Evolutionary conservation across 139 green algal genomes (phyloP).

Genomic region (Penium margaritaceum): DNA sequence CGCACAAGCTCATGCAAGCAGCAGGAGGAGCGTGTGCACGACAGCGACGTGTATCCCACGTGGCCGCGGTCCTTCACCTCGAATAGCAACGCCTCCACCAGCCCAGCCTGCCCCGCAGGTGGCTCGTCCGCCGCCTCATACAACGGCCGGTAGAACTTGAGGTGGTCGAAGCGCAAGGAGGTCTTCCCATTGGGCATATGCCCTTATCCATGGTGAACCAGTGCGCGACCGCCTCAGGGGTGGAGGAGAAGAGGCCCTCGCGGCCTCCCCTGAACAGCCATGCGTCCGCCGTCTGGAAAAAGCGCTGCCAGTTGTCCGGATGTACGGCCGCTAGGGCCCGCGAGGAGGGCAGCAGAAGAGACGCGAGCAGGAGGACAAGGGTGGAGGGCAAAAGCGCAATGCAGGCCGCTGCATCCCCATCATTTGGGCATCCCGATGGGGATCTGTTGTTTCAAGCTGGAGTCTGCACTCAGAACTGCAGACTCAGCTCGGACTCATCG

Average conservation of each 20-base stretch:
- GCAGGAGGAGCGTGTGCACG: conserved; percentile 49
- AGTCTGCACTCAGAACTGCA: too few relatives aligned
- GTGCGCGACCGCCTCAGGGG: conserved; percentile 40
- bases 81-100: conserved; percentile 60
- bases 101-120: conserved; percentile 46
- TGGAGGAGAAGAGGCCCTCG: conserved; percentile 52
- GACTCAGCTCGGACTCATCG: too few relatives aligned
- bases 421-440: too few relatives aligned
- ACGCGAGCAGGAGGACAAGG: too few relatives aligned
- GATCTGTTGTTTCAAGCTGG: too few relatives aligned
- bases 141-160: conserved; percentile 49
- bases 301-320: conserved; percentile 48
- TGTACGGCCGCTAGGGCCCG: conserved; percentile 51
- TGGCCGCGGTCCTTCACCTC: conserved; percentile 54
- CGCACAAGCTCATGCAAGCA: conserved; percentile 54
- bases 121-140: conserved; percentile 43
- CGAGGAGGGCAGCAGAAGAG: too few relatives aligned
- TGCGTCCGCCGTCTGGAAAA: conserved; percentile 49
- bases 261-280: conserved; percentile 48
- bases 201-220: conserved; percentile 49
- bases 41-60: conserved; percentile 48
- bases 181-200: conserved; percentile 53
- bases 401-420: too few relatives aligned
- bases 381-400: too few relatives aligned
- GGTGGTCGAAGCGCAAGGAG: conserved; percentile 53